These are phyloP conservation scores for Chaetomium sp. DNA, from an alignment of 2,329 filamentous ascomycete genomes.

Conservation along the genomic window DNA sequence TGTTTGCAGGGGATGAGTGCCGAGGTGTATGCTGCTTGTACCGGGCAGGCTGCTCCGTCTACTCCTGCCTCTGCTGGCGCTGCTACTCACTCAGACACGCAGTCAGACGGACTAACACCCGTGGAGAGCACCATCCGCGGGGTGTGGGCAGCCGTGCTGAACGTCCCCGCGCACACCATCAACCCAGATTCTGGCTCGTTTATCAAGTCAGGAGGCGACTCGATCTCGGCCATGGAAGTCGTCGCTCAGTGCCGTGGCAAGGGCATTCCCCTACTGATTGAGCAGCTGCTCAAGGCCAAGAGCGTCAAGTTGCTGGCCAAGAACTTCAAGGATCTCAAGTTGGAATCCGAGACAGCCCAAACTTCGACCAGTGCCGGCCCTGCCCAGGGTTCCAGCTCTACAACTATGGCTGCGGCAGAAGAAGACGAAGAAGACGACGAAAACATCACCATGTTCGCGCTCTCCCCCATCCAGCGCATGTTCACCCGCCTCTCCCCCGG, in stretches of 20 bases:
- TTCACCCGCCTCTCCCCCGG: constrained; percentile 31
- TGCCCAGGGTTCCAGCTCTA: not conserved
- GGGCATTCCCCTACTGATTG: constrained; percentile 35
- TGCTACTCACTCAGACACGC: constrained; percentile 2
- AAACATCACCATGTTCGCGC: constrained; percentile 27
- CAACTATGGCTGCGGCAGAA: constrained; percentile 1
- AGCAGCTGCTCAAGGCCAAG: constrained; percentile 34
- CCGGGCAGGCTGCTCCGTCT: constrained; percentile 22
- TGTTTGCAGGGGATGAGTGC: constrained; percentile 38
- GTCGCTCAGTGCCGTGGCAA: constrained; percentile 31
- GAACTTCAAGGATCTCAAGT: constrained; percentile 9
- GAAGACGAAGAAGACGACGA: constrained; percentile 19
- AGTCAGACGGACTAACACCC: constrained; percentile 23
- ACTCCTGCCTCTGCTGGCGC: constrained; percentile 26
- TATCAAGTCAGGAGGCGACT: constrained; percentile 37
- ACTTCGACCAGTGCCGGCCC: constrained; percentile 4
- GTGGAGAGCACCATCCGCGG: constrained; percentile 30
- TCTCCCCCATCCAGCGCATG: constrained; percentile 40
- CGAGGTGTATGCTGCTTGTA: constrained; percentile 23
- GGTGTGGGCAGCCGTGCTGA: not conserved
- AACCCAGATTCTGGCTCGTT: constrained; percentile 23
- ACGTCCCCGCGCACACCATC: not conserved
- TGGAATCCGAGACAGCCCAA: constrained; percentile 12
- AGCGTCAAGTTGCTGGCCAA: constrained; percentile 6
- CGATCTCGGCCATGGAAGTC: constrained; percentile 25